Evolutionary conservation across 1,284 basidiomycete species (phyloP).

Genomic region (Lentinus polychrous): DNA sequence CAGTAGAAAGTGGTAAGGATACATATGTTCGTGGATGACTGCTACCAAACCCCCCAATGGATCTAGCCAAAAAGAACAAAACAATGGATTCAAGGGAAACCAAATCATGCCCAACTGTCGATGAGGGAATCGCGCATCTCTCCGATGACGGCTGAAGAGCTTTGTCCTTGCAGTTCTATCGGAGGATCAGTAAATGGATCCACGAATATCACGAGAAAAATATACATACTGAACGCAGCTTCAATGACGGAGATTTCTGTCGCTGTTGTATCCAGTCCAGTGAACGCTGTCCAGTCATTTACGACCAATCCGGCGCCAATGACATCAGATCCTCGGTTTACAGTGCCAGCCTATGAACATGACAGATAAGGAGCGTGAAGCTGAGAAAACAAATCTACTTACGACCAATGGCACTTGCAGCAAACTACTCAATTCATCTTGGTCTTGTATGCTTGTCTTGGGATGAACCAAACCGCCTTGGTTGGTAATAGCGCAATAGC

Average conservation of each 20-base stretch:
- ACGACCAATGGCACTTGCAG: slow-evolving; percentile 94
- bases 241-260: slow-evolving; percentile 99
- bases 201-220: slow-evolving; percentile 1
- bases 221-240: slow-evolving; percentile 83
- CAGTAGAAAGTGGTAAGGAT: slow-evolving; percentile 9
- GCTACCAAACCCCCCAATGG: not conserved
- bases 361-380: slow-evolving; percentile 6
- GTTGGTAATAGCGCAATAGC: slow-evolving; percentile 92
- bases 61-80: not conserved
- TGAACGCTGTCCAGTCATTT: slow-evolving; percentile 99
- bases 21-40: slow-evolving; percentile 8
- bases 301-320: slow-evolving; percentile 97
- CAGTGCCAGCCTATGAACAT: slow-evolving; percentile 77
- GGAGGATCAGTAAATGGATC: slow-evolving; percentile 6
- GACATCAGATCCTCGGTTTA: slow-evolving; percentile 97
- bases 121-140: slow-evolving; percentile 94
- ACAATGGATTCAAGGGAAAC: not conserved
- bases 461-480: slow-evolving; percentile 98
- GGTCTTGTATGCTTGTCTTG: slow-evolving; percentile 93
- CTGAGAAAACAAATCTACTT: slow-evolving; percentile 26
- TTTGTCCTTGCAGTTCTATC: slow-evolving; percentile 84
- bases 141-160: slow-evolving; percentile 80
- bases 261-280: slow-evolving; percentile 93
- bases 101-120: slow-evolving; percentile 82
- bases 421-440: slow-evolving; percentile 94